These are phyloP conservation scores for Monascus purpureus DNA, from an alignment of 495 filamentous ascomycete genomes.

Conservation along the genomic window DNA sequence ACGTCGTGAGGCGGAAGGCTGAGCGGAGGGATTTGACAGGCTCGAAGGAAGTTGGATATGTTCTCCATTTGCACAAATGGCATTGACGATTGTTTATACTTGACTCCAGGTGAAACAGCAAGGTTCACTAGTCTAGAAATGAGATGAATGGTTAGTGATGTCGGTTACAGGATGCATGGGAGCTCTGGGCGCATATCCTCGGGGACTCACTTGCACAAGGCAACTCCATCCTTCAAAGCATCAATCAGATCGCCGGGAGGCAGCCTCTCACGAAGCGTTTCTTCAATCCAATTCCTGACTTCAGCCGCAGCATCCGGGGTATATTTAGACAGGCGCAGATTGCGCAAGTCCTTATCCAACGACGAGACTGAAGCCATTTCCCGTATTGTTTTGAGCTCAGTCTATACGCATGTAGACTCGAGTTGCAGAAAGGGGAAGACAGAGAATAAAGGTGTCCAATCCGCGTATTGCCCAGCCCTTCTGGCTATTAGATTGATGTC, in stretches of 20 bases:
- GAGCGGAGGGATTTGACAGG: constrained; percentile 70
- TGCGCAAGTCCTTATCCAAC: constrained; percentile 90
- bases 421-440: too few relatives aligned
- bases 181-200: too few relatives aligned
- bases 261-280: constrained; percentile 58
- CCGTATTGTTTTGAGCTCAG: constrained; percentile 2
- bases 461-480: too few relatives aligned
- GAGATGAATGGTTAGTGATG: neutral
- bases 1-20: constrained; percentile 85
- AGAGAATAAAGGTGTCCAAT: too few relatives aligned
- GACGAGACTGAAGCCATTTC: constrained; percentile 89
- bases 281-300: constrained; percentile 76
- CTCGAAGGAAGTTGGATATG: constrained; percentile 87
- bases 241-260: constrained; percentile 67
- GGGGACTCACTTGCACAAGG: constrained; percentile 75
- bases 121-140: constrained; percentile 63
- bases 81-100: constrained; percentile 73
- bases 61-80: constrained; percentile 99
- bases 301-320: constrained; percentile 85
- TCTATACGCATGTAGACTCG: too few relatives aligned
- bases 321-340: constrained; percentile 83
- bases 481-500: too few relatives aligned
- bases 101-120: constrained; percentile 62
- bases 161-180: too few relatives aligned
- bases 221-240: constrained; percentile 73